Evolutionary conservation across 2,329 filamentous ascomycete genomes (phyloP).

Genomic region (Botryotinia convoluta): DNA sequence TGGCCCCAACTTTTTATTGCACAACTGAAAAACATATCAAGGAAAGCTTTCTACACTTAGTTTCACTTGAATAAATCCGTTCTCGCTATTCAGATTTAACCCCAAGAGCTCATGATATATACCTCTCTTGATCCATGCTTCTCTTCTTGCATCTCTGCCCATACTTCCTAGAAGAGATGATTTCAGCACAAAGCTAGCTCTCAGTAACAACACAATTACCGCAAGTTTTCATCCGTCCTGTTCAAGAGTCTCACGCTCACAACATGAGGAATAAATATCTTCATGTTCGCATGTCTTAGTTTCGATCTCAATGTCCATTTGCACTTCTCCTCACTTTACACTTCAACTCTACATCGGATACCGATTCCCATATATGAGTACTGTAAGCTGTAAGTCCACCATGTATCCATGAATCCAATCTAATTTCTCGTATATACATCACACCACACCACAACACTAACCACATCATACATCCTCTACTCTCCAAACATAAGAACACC

Average conservation of each 20-base stretch:
- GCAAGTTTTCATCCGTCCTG: not conserved
- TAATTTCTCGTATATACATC: not conserved
- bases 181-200: not conserved
- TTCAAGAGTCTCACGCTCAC: not conserved
- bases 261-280: not conserved
- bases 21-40: not conserved
- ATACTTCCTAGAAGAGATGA: not conserved
- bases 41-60: not conserved
- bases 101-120: not conserved
- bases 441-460: not conserved
- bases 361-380: not conserved
- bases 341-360: not conserved
- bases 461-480: too few species aligned
- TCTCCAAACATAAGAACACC: not conserved
- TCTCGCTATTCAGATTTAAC: not conserved
- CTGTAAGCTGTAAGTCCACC: not conserved
- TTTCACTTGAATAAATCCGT: not conserved
- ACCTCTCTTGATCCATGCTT: not conserved
- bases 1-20: not conserved
- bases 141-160: not conserved
- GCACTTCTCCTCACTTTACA: not conserved
- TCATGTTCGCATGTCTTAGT: not conserved
- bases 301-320: not conserved
- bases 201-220: not conserved
- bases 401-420: not conserved